Conservation (phyloP, 148 eudicot species). For the Rhododendron ovatum region DNA sequence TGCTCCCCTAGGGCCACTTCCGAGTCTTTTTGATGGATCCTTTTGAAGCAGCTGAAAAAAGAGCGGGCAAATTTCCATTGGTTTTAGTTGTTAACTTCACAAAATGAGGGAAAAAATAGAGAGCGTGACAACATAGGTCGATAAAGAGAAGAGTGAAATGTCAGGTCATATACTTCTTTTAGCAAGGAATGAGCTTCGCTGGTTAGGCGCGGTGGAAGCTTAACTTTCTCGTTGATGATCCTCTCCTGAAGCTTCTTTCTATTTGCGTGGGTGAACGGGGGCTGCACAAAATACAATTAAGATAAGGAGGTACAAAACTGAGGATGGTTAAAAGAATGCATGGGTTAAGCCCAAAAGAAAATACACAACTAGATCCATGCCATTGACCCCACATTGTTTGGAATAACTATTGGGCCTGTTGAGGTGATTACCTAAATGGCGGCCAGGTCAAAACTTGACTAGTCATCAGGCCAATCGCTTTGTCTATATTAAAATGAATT, state of each 20-base stretch:
- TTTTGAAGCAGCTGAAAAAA: constrained; percentile 56
- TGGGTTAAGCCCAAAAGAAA: neutral
- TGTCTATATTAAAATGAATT: neutral
- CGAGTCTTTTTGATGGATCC: constrained; percentile 75
- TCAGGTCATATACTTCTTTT: constrained; percentile 36
- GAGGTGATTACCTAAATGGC: neutral
- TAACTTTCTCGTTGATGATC: constrained; percentile 73
- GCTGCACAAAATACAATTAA: constrained; percentile 38
- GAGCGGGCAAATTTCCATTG: constrained; percentile 3
- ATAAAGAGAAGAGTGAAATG: neutral
- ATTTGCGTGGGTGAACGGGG: constrained; percentile 73
- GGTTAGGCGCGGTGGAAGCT: constrained; percentile 75
- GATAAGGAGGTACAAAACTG: neutral
- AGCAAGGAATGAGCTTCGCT: constrained; percentile 86
- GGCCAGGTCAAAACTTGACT: neutral
- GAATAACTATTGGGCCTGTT: neutral
- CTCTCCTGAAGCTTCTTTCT: constrained; percentile 89
- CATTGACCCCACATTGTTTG: neutral
- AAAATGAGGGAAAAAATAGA: neutral
- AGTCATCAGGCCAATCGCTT: neutral
- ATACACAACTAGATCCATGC: neutral
- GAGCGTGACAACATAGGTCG: neutral
- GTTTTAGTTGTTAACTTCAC: neutral
- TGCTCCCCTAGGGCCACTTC: constrained; percentile 68
- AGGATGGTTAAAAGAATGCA: neutral